phyloP scores from a whole-genome alignment of 164 flowering plant species.

The Annona squamosa region DNA sequence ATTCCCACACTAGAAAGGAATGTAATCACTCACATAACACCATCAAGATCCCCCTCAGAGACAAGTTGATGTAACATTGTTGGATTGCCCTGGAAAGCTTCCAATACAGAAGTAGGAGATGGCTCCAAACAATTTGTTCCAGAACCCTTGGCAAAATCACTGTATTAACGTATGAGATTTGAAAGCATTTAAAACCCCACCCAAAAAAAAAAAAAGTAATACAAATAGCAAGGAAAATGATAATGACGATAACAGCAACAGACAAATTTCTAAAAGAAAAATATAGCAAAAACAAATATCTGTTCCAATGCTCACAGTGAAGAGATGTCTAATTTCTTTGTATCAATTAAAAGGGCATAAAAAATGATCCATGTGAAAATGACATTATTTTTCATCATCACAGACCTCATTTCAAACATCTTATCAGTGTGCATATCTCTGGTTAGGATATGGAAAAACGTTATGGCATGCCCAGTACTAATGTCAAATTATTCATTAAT shows the following conservation, averaged over 20 bases:
- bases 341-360: background rate
- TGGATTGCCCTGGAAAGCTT: slow-evolving; percentile 45
- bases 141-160: slow-evolving; percentile 44
- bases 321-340: background rate
- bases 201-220: too few relatives aligned
- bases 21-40: slow-evolving; percentile 61
- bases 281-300: background rate
- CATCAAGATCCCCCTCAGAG: slow-evolving; percentile 71
- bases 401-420: background rate
- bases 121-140: slow-evolving; percentile 38
- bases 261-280: background rate
- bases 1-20: background rate
- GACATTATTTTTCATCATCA: background rate
- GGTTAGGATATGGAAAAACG: too few relatives aligned
- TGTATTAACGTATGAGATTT: slow-evolving; percentile 19
- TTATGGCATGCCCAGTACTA: too few relatives aligned
- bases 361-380: background rate
- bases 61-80: slow-evolving; percentile 62
- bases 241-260: background rate
- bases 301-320: background rate
- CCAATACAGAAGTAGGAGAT: slow-evolving; percentile 39
- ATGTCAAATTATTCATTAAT: background rate
- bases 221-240: background rate
- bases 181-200: background rate
- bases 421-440: too few relatives aligned